Evolutionary conservation across 768 basidiomycete species (phyloP), one percentile per base, ranked within the genome.

Genomic region (Boletus patriciae): DNA sequence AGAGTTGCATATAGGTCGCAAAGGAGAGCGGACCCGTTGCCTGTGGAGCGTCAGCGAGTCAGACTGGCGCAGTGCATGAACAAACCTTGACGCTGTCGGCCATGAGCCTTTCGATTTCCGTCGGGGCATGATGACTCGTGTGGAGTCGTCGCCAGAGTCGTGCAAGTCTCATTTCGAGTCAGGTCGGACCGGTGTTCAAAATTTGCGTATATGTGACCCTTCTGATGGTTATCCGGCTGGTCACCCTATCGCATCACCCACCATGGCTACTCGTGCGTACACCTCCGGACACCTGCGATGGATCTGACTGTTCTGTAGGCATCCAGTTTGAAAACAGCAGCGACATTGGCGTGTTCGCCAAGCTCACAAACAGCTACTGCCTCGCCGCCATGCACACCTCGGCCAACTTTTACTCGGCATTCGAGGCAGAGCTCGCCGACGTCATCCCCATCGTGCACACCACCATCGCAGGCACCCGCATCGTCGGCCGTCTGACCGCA

Each of bases 351-450:
- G 96, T 99, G 43, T 99, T 98, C 77, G 80, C 94, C 67, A 97
- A 97, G 77, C 83, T 98, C 68, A 98, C 96, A 68, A 98, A 99
- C 81, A 91, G 87, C 69, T 99, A 97, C 83, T 98, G 96, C 77
- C 86, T 99, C 46, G 85, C 84, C 66, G 93, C 94, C 61, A 84
- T 98, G 70, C 89, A 94, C 72, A 90, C 95, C 73, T 90, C 93
- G 75, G 87, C 94, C 62, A 98, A 98, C 77, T 99, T 99, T 68
- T 96, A 95, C 81, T 97, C 94, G 25, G 89, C 93, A 16, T 98
- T 98, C 72, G 95, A 99, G 80, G 84, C 87, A 62, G 95, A 98
- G 68, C 85, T 95, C 38, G 85, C 85, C 55, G 96, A 96, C 68
- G 87, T 97, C 55, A 82, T 98, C 68, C 96, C 96, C 57, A 91